These are phyloP conservation scores for Chloroidium sp. DNA, from an alignment of 163 green algal genomes.

Conservation along the genomic window DNA sequence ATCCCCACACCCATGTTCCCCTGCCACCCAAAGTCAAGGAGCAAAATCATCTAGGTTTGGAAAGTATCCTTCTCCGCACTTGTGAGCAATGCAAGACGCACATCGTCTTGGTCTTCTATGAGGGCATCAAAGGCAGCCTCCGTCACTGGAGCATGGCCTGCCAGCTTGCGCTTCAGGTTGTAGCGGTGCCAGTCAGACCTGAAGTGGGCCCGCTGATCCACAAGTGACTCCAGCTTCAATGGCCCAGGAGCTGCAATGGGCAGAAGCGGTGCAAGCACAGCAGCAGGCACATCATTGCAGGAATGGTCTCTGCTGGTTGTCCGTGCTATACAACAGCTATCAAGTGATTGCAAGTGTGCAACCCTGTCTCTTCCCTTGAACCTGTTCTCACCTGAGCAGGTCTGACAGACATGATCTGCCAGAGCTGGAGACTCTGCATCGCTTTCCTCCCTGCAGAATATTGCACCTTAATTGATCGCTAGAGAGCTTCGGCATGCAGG, in stretches of 20 bases:
- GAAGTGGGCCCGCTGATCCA: slow-evolving; percentile 74
- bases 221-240: slow-evolving; percentile 28
- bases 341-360: not conserved
- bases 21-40: too few species aligned
- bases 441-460: not conserved
- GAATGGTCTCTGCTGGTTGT: not conserved
- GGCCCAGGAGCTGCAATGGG: not conserved
- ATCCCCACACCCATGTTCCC: too few species aligned
- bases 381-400: not conserved
- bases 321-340: not conserved
- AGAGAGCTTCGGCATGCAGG: too few species aligned
- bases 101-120: slow-evolving; percentile 32
- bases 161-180: slow-evolving; percentile 64
- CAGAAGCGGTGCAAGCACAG: not conserved
- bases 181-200: slow-evolving; percentile 76
- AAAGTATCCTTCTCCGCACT: too few species aligned
- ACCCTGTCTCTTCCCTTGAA: not conserved
- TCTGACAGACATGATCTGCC: not conserved
- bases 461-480: not conserved
- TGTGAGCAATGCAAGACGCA: slow-evolving; percentile 11
- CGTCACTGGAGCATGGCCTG: slow-evolving; percentile 33
- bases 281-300: not conserved
- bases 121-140: slow-evolving; percentile 60
- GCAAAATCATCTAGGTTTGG: too few species aligned
- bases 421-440: too few species aligned